Conservation (phyloP, 208 protist genomes). For the Sergeia podlipaevii region DNA sequence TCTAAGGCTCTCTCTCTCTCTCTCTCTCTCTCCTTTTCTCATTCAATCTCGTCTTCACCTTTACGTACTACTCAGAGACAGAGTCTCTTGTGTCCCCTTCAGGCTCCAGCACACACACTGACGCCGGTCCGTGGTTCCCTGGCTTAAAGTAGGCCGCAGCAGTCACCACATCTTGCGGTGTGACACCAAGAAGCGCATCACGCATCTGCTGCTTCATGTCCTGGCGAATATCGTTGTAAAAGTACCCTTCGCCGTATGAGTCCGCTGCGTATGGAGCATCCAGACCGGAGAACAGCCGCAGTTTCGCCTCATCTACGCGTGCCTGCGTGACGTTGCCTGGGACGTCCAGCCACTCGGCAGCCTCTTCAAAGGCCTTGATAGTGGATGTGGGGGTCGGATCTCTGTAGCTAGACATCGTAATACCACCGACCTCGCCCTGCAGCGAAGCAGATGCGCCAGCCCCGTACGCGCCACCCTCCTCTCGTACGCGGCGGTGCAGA, state of each 20-base stretch:
- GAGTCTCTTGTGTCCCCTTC: not conserved
- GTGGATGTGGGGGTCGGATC: slow-evolving; percentile 78
- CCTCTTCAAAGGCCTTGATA: slow-evolving; percentile 63
- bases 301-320: slow-evolving; percentile 79
- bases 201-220: slow-evolving; percentile 77
- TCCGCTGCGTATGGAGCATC: slow-evolving; percentile 87
- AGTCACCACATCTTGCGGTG: slow-evolving; percentile 50
- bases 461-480: slow-evolving; percentile 91
- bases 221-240: slow-evolving; percentile 65
- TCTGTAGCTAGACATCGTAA: slow-evolving; percentile 87
- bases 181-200: slow-evolving; percentile 62
- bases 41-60: too few relatives aligned
- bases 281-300: slow-evolving; percentile 81
- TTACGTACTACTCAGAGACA: too few relatives aligned
- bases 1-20: too few relatives aligned
- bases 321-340: slow-evolving; percentile 50
- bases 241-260: slow-evolving; percentile 75
- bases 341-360: slow-evolving; percentile 56
- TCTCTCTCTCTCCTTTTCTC: too few relatives aligned
- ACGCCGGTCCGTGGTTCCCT: not conserved
- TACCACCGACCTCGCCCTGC: slow-evolving; percentile 66
- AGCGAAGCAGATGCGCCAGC: slow-evolving; percentile 54
- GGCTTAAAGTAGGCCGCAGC: slow-evolving; percentile 54
- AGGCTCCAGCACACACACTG: slow-evolving; percentile 15
- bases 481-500: slow-evolving; percentile 85